phyloP scores from a whole-genome alignment of 257 asterid genomes.

The Striga asiatica region DNA sequence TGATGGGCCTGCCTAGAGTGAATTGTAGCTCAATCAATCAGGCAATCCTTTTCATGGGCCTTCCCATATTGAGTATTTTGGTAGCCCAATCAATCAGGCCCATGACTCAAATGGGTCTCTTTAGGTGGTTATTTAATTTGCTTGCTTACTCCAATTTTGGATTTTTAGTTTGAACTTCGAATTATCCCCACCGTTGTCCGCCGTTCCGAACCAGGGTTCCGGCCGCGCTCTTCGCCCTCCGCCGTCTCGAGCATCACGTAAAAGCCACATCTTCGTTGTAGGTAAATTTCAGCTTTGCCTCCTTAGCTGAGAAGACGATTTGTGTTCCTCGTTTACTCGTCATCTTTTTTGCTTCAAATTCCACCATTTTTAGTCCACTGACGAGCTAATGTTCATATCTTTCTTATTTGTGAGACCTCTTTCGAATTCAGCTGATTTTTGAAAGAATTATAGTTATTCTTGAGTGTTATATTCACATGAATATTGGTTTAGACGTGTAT shows the following conservation, averaged over 20 bases:
- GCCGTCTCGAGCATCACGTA: neutral
- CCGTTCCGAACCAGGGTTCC: constrained; percentile 18
- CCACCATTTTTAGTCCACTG: neutral
- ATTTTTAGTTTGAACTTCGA: neutral
- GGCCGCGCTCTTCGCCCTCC: constrained; percentile 2
- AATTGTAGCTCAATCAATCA: neutral
- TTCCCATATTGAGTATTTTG: neutral
- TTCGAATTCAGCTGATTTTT: neutral
- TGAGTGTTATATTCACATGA: neutral
- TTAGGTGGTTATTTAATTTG: neutral
- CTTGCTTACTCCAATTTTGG: neutral
- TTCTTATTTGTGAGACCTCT: too few species aligned
- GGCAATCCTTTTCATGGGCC: neutral
- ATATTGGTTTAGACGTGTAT: neutral
- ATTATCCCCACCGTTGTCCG: constrained; percentile 3
- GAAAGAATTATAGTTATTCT: neutral
- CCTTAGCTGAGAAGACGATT: neutral
- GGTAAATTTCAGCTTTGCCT: neutral
- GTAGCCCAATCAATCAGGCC: too few species aligned
- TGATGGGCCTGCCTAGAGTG: neutral
- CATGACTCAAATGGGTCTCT: too few species aligned
- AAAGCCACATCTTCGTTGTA: neutral
- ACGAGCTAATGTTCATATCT: neutral
- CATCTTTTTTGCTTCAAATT: neutral
- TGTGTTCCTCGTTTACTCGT: too few species aligned